phyloP scores from a whole-genome alignment of 257 asterid genomes.

The Solanum pimpinellifolium region DNA sequence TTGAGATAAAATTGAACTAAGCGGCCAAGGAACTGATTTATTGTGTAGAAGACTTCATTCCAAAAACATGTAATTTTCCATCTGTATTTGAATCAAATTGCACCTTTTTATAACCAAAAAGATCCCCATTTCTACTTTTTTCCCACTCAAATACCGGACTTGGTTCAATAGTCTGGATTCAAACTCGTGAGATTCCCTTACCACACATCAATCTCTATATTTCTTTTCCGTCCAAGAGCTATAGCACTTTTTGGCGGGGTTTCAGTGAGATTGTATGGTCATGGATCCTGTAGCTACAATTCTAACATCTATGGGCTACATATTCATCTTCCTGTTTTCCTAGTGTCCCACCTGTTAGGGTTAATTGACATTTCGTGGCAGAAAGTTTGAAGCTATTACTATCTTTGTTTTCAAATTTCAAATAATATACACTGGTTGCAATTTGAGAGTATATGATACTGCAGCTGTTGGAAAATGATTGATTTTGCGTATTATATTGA shows the following conservation, averaged over 20 bases:
- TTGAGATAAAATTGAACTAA: neutral
- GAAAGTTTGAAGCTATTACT: neutral
- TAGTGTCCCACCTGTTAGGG: neutral
- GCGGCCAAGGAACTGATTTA: neutral
- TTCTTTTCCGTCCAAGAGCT: neutral
- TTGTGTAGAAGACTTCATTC: neutral
- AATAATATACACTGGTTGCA: neutral
- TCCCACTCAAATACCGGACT: neutral
- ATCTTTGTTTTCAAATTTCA: neutral
- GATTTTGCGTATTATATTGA: neutral
- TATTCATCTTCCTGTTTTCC: neutral
- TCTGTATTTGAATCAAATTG: neutral
- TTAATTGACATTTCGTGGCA: neutral
- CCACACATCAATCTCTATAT: neutral
- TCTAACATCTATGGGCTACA: neutral
- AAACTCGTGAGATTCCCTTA: neutral
- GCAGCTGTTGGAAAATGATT: neutral
- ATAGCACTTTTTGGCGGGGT: neutral
- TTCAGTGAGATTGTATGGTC: neutral
- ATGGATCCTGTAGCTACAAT: neutral
- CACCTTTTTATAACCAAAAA: neutral
- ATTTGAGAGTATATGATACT: neutral
- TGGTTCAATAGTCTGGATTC: neutral
- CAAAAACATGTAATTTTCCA: neutral
- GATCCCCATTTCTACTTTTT: neutral